Percentiles rank a stretch among this genome's conserved stretches.
Evolutionary conservation across 345 rosid species (phyloP).

Genomic region (Sonneratia alba): DNA sequence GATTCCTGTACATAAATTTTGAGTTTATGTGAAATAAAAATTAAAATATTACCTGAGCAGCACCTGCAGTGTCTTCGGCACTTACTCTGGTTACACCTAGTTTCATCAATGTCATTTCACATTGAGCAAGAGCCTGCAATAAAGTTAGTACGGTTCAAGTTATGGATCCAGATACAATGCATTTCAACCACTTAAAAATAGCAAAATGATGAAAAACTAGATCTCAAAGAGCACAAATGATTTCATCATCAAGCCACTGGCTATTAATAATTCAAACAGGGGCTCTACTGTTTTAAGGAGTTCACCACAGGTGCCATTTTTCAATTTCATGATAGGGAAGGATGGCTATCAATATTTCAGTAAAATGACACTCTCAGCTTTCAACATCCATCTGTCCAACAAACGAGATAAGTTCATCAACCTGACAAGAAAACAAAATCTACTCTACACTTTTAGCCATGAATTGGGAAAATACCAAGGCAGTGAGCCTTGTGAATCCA

Average conservation of each 20-base stretch:
- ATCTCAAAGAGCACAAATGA: neutral
- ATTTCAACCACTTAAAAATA: neutral
- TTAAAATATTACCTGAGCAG: conserved; percentile 57
- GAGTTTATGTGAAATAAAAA: neutral
- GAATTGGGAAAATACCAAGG: neutral
- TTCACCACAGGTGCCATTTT: neutral
- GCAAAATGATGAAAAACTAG: neutral
- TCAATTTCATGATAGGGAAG: neutral
- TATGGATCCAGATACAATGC: neutral
- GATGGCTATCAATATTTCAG: neutral
- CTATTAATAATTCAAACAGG: neutral
- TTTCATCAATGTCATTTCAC: conserved; percentile 51
- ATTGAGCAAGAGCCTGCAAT: conserved; percentile 72
- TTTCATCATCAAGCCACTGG: neutral
- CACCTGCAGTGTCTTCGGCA: conserved; percentile 72
- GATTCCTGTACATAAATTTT: neutral
- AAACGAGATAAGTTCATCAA: neutral
- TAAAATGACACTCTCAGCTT: neutral
- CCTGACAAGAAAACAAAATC: neutral
- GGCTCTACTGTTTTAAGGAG: neutral
- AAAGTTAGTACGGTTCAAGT: neutral
- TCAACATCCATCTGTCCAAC: neutral
- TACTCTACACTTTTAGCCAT: neutral
- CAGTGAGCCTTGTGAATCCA: neutral
- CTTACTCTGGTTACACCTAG: conserved; percentile 50